These are phyloP conservation scores for Quercus phellos DNA, from an alignment of 331 rosid species.

Conservation along the genomic window DNA sequence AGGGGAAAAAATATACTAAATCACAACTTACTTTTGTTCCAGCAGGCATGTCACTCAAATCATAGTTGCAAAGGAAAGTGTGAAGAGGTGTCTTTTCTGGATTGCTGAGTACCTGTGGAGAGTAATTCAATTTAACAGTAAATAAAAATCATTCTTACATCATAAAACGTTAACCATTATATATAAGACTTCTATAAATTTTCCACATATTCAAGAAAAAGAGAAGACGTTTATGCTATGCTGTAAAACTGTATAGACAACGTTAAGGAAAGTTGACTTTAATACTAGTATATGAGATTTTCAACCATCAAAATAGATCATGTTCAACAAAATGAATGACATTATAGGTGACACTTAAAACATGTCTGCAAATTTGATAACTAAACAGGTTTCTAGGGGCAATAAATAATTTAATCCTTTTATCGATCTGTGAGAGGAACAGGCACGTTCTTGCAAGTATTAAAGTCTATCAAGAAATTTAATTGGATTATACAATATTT, in stretches of 20 bases:
- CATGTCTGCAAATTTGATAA: not conserved
- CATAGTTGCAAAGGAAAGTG: conserved; percentile 89
- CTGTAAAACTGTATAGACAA: too few species aligned
- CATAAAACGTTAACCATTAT: not conserved
- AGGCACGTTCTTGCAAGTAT: not conserved
- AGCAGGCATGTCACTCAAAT: conserved; percentile 82
- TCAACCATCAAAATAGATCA: not conserved
- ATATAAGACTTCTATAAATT: not conserved
- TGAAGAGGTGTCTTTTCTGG: conserved; percentile 97
- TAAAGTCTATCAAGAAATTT: not conserved
- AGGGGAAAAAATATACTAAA: not conserved
- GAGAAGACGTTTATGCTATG: not conserved
- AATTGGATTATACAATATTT: not conserved
- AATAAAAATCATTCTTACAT: not conserved
- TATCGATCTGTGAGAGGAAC: not conserved
- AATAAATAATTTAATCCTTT: not conserved
- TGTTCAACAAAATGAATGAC: not conserved
- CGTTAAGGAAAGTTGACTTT: too few species aligned
- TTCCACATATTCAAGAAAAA: not conserved
- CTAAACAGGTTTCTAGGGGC: not conserved
- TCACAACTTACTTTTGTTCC: conserved; percentile 75
- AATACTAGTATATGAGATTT: not conserved
- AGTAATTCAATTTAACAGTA: conserved; percentile 18
- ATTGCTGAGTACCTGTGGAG: conserved; percentile 80
- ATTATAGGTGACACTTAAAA: not conserved